Evolutionary conservation across 202 grass and related monocot species (phyloP), one percentile per base, ranked within the genome.

Genomic region (Musa balbisiana): DNA sequence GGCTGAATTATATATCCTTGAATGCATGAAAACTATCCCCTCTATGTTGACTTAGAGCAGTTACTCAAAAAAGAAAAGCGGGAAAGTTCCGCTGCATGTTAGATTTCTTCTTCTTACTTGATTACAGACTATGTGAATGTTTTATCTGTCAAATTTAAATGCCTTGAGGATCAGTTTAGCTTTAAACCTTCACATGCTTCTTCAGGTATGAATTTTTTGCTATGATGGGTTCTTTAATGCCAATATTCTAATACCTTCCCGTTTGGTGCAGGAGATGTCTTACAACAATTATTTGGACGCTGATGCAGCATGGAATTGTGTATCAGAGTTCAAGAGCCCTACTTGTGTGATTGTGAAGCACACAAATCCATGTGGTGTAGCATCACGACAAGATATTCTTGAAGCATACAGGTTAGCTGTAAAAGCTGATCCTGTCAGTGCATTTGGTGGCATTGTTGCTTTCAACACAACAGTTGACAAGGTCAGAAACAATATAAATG

Each of bases 251-350:
- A 27, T 25, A 25, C 11, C 62, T 11, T 25, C 1, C 55, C 56
- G 2, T 80, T 62, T 85, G 54, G 50, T 77, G 8, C 84, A 94
- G 94, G 94, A 98, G 83, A 98, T 98, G 94, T 92, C 94, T 55
- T 98, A 94, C 64, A 94, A 98, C 73, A 98, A 98, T 67, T 98
- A 94, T 74, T 90, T 98, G 78, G 94, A 98, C 76, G 94, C 94
- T 25, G 91, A 94, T 87, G 94, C 91, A 76, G 91, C 91, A 33
- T 98, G 94, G 94, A 98, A 98, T 59, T 94, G 94, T 6, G 91
- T 98, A 53, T 98, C 88, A 5, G 88, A 98, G 75, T 98, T 98
- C 67, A 77, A 86, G 55, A 89, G 19, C 49, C 91, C 95, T 51
- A 94, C 94, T 33, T 98, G 94, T 86, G 91, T 98, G 12, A 79